Percentiles rank a stretch among this genome's conserved stretches.
Conservation (phyloP, 2,329 filamentous ascomycete genomes). For the Penicillium sp. region DNA sequence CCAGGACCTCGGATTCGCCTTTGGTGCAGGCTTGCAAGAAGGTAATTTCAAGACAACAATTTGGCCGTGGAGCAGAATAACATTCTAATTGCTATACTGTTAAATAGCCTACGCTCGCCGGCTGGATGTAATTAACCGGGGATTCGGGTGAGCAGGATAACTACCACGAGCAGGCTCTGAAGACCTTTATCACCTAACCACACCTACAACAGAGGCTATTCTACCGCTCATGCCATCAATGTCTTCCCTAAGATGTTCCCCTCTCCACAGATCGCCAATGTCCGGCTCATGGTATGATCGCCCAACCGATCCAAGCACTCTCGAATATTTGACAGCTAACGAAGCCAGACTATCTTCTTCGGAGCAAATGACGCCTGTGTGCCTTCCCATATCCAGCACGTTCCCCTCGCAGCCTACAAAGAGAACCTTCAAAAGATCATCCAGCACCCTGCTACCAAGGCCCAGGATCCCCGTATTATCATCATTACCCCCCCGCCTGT, state of each 20-base stretch:
- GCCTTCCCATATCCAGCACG: conserved; percentile 68
- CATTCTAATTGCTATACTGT: conserved; percentile 11
- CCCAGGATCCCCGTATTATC: conserved; percentile 74
- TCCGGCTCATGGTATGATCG: conserved; percentile 46
- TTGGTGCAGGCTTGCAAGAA: conserved; percentile 70
- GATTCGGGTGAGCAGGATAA: conserved; percentile 59
- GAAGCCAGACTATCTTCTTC: conserved; percentile 69
- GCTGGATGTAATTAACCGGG: conserved; percentile 85
- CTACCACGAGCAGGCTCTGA: neutral
- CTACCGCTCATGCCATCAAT: conserved; percentile 70
- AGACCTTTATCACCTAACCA: neutral
- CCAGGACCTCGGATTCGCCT: conserved; percentile 68
- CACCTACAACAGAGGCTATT: conserved; percentile 66
- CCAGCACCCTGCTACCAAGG: conserved; percentile 67
- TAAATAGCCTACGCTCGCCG: conserved; percentile 69
- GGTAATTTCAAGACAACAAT: conserved; percentile 48
- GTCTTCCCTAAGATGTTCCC: conserved; percentile 72
- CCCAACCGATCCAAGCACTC: neutral
- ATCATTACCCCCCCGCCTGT: conserved; percentile 77
- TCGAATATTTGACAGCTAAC: conserved; percentile 1
- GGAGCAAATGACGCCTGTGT: conserved; percentile 89
- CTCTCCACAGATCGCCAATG: conserved; percentile 55
- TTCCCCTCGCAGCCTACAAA: conserved; percentile 74
- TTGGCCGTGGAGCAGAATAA: neutral
- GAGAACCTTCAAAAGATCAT: conserved; percentile 72